Evolutionary conservation across 2,329 filamentous ascomycete species (phyloP), one percentile per base, ranked within the genome.

Genomic region (Ophiostoma quercus): DNA sequence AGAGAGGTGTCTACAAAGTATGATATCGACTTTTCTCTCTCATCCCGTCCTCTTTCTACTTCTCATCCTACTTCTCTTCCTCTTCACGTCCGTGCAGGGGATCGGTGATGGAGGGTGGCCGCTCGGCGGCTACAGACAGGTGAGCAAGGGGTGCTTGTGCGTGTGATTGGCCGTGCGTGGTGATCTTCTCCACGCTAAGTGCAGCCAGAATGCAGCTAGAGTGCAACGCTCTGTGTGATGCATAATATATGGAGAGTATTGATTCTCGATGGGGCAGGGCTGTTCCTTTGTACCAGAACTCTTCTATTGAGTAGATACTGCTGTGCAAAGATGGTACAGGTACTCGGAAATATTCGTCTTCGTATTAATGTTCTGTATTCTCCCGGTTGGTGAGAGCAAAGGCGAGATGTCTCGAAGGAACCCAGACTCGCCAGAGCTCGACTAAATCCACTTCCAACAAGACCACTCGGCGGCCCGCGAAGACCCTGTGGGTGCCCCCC

Each of bases 61-160:
- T 54, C 1, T 12, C 39, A 2, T 14, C 2, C 3, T 41, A 41
- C 39, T 41, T 41, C 39, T 14, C 8, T 4, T 12, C 25, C 51
- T 57, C n/a, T 57, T 57, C n/a, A 22, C 51, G 9, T 25, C n/a
- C 16, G 57, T 60, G 57, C 57, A 60, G 57, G 57, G 54, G 57
- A 12, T 60, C 51, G n/a, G 57, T 60, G 57, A 60, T 60, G 57
- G 51, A 47, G 43, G 51, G 51, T 25, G 51, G 22, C 51, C 25
- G 57, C 57, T 57, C 57, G 57, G 57, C 57, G 57, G 57, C 22
- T 60, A 60, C n/a, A 60, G 57, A 60, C 22, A 60, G 57, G 51
- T 60, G 57, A 57, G 12, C 57, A 60, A n/a, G 25, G 25, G 57
- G 57, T 60, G 25, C 22, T 60, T 6, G 57, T 16, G 57, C n/a